Evolutionary conservation across 306 rosid genomes (phyloP).

Genomic region (Quercus bicolor): DNA sequence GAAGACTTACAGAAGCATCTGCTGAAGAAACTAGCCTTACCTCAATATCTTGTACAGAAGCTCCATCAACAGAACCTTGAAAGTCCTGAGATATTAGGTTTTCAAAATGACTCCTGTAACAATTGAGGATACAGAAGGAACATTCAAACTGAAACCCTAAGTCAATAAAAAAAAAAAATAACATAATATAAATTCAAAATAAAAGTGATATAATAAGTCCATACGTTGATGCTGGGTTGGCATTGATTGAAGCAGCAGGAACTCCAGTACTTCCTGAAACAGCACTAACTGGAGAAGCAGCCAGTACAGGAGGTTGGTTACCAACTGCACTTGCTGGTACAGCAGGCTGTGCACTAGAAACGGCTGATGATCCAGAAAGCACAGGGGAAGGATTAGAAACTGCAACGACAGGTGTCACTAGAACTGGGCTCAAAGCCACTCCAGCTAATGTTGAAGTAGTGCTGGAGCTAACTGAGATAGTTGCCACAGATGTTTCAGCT

Average conservation of each 20-base stretch:
- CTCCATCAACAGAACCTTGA: slow-evolving; percentile 42
- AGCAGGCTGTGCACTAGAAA: slow-evolving; percentile 40
- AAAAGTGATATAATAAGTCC: slow-evolving; percentile 17
- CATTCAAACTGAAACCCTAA: slow-evolving; percentile 21
- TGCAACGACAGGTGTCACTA: slow-evolving; percentile 65
- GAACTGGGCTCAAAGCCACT: slow-evolving; percentile 65
- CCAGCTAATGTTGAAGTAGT: slow-evolving; percentile 47
- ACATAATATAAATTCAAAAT: slow-evolving; percentile 7
- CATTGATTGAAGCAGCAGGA: slow-evolving; percentile 41
- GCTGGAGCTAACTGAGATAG: slow-evolving; percentile 38
- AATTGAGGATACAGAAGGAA: slow-evolving; percentile 19
- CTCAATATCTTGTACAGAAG: slow-evolving; percentile 71
- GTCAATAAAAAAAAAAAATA: neutral
- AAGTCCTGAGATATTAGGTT: slow-evolving; percentile 59
- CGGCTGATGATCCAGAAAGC: slow-evolving; percentile 46
- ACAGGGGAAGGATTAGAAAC: slow-evolving; percentile 51
- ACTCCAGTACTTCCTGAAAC: slow-evolving; percentile 53
- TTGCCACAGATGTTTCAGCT: slow-evolving; percentile 38
- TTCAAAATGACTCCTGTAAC: slow-evolving; percentile 42
- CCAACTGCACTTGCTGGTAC: slow-evolving; percentile 39
- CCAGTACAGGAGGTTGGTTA: slow-evolving; percentile 43
- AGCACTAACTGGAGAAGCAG: slow-evolving; percentile 34
- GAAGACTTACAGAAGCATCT: slow-evolving; percentile 3
- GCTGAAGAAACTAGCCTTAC: slow-evolving; percentile 33
- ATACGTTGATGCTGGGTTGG: slow-evolving; percentile 55